Conservation (phyloP, 2,329 filamentous ascomycete species). For the Colletotrichum sp. region DNA sequence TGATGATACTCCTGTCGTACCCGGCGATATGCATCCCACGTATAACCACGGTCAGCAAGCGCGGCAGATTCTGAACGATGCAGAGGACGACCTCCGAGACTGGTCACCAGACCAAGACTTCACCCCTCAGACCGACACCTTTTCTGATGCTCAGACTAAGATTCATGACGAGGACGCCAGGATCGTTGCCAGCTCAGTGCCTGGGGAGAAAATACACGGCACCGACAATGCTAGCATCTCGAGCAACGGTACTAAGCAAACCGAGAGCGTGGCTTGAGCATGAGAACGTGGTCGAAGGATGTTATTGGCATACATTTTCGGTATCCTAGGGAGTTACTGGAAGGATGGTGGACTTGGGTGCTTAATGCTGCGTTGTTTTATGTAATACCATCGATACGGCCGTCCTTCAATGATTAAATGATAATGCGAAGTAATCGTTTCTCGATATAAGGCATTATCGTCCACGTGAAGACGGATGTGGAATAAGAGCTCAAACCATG, state of each 20-base stretch:
- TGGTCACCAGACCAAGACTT: conserved; percentile 64
- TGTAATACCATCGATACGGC: conserved; percentile 10
- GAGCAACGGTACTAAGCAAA: conserved; percentile 1
- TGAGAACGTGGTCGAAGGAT: neutral
- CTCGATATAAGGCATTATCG: neutral
- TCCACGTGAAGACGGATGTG: neutral
- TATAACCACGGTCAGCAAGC: conserved; percentile 74
- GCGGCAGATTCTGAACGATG: conserved; percentile 88
- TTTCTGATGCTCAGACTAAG: conserved; percentile 1
- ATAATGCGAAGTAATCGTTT: neutral
- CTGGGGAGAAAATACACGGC: neutral
- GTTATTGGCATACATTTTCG: neutral
- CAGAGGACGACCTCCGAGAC: conserved; percentile 83
- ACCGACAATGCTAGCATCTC: neutral
- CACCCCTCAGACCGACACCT: neutral
- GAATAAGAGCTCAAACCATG: neutral
- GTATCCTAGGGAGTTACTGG: neutral
- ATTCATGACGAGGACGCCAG: conserved; percentile 9
- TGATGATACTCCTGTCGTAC: conserved; percentile 88
- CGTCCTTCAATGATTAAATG: neutral
- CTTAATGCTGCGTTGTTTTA: neutral
- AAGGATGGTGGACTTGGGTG: neutral
- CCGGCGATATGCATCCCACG: conserved; percentile 75
- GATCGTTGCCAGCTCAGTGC: neutral
- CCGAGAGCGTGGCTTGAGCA: neutral